Evolutionary conservation across 2,329 filamentous ascomycete species (phyloP), one percentile per base, ranked within the genome.

Genomic region (Tolypocladium inflatum): DNA sequence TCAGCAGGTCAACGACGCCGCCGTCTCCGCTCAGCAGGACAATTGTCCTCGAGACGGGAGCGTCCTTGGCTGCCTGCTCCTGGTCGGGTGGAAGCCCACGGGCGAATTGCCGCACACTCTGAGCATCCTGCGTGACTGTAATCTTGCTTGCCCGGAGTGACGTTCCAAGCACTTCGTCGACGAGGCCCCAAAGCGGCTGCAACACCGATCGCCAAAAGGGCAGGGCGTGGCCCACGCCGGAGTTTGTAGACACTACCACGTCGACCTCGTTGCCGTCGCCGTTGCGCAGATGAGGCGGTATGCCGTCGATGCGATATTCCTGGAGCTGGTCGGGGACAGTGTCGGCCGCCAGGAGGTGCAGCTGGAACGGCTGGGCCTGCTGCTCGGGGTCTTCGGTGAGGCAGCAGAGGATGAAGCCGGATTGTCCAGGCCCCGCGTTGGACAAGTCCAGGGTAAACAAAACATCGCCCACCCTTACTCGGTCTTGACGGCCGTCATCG

Each of bases 1-100:
- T 95, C 59, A 96, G 77, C 1, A 94, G 76, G 65, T 97, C 93
- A 21, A 91, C 81, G 2, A 96, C 72, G 7, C 91, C 93, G 17
- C 93, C 93, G 70, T 97, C 93, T 8, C 93, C 93, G 54, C 89
- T 93, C 6, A 97, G 78, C 15, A 97, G 80, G 37, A 97, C 73
- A 33, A 97, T 78, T 0, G 86, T 85, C 56, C 61, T 57, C n/a
- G 58, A 58, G n/a, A 69, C 17, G 1, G 39, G n/a, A 2, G 45
- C 21, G 10, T 54, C 63, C 6, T 73, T 62, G 1, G 77, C 77
- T 10, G 11, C 17, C 2, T 55, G 72, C 57, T 58, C 50, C 5
- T 74, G 26, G 71, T 66, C 43, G 68, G 64, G 55, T 66, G 74
- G 70, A 15, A 78, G 63, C 2, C 63, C 52, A 3, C 62, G 65